Evolutionary conservation across 768 basidiomycete genomes (phyloP), one percentile per base, ranked within the genome.

Genomic region (Lactifluus rugatus): DNA sequence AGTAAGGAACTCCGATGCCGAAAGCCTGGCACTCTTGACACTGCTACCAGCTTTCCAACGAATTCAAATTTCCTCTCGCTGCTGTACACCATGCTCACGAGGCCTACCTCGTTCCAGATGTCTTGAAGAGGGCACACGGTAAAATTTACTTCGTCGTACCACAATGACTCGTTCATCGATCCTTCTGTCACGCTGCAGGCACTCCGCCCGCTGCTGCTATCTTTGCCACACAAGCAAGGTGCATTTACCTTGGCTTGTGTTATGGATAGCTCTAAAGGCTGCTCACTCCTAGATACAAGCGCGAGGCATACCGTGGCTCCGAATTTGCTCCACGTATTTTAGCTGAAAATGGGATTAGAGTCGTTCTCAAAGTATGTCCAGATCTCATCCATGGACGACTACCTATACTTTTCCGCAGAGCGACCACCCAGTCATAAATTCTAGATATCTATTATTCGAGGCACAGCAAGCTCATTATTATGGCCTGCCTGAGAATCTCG

Each of bases 31-130:
- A 5, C 77, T 78, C 60, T 78, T 78, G 79, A 50, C 70, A 71
- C 42, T 70, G 28, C 32, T 13, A n/a, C 44, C 45, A 93, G 82
- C 76, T 96, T 50, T 83, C 89, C 36, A 89, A 95, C 67, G 93
- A 96, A 70, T 97, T 94, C 75, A 73, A 90, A 64, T 93, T 92
- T 67, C 78, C 82, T 1, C 76, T 93, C 31, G 81, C 87, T 7
- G 85, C 89, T 8, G 83, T 93, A 66, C 90, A 93, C 66, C 87
- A 90, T 66, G 93, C 92, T 9, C 84, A 90, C 54, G 92, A 95
- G 69, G 82, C 91, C 1, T 96, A 90, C 72, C 78, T 96, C n/a
- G 86, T 93, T 23, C 89, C 93, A 1, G 81, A 82, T 21, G 72
- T 87, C 2, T 72, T 97, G 60, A 94, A 92, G 70, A 74, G 79